These are phyloP conservation scores for Gossypium anomalum DNA, from an alignment of 345 rosid species.

Conservation along the genomic window DNA sequence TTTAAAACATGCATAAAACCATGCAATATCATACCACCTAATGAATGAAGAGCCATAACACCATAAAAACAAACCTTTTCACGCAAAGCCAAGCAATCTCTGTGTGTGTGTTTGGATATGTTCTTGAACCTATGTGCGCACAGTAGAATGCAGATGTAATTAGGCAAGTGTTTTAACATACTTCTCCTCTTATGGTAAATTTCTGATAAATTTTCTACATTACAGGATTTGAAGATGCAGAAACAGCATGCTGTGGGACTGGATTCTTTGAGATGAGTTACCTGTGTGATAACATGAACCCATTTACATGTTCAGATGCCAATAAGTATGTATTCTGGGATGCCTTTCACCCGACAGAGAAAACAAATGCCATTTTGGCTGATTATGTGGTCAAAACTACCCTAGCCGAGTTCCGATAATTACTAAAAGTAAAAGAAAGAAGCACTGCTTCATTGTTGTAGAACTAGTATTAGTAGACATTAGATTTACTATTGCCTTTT, in stretches of 20 bases:
- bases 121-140: neutral
- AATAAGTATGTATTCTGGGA: slow-evolving; percentile 60
- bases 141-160: neutral
- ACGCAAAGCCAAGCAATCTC: neutral
- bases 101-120: neutral
- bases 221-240: slow-evolving; percentile 54
- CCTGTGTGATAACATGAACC: slow-evolving; percentile 43
- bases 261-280: slow-evolving; percentile 64
- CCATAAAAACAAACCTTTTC: neutral
- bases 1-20: neutral
- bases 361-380: slow-evolving; percentile 38
- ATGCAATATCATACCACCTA: neutral
- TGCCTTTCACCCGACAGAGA: slow-evolving; percentile 70
- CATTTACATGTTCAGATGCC: slow-evolving; percentile 56
- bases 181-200: neutral
- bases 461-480: neutral
- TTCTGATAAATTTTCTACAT: slow-evolving; percentile 12
- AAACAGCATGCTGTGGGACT: slow-evolving; percentile 62
- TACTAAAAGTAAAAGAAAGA: neutral
- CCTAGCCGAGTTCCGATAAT: slow-evolving; percentile 37
- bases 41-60: neutral
- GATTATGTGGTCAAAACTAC: slow-evolving; percentile 31
- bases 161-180: neutral
- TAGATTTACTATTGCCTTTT: neutral
- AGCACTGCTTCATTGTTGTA: neutral